Base-by-base conservation (phyloP, 805 yeast species). In the Candida methanosorbosa region DNA sequence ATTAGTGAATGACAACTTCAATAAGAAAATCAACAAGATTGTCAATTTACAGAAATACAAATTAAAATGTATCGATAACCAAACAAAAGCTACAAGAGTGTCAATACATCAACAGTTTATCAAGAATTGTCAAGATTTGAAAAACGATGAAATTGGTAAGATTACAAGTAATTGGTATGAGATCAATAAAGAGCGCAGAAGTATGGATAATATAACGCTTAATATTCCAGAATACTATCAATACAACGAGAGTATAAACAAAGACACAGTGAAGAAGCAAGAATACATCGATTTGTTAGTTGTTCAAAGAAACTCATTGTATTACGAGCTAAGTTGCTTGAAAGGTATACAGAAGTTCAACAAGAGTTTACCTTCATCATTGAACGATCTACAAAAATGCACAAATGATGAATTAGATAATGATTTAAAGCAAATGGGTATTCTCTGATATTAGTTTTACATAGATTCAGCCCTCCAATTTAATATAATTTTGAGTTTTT, bases 101-200 rank as follows among this genome's bases (percentile, higher is more conserved):
- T 72, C 78, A 39, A 71, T 84, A 23, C 96, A 90, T 55, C 97
- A 92, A 56, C 83, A 85, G 51, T 85, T 72, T 54, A 59, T 73
- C 54, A 82, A 81, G 48, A 69, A 73, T 38, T 63, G 74, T 24
- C 74, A 78, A 46, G 94, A 86, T 50, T 56, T 71, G 30, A 81
- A 86, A 41, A 68, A 70, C 35, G 64, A 69, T 18, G 67, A 85
- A 63, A 68, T 90, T 32, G 66, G 73, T 39, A 68, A 74, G 7
- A 82, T 94, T 4, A 88, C 97, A 5, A 72, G 81, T 27, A 70
- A 75, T 42, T 92, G 97, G 97, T 90, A 90, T 62, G 80, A 82
- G 44, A 82, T 88, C 49, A 88, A 87, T 57, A 76, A 80, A 48
- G 97, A 92, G 54, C 70, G 97, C 47, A 70, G 94, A 42, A 77